Base-by-base conservation (phyloP, 148 eudicot species). In the Rhododendron henanense region DNA sequence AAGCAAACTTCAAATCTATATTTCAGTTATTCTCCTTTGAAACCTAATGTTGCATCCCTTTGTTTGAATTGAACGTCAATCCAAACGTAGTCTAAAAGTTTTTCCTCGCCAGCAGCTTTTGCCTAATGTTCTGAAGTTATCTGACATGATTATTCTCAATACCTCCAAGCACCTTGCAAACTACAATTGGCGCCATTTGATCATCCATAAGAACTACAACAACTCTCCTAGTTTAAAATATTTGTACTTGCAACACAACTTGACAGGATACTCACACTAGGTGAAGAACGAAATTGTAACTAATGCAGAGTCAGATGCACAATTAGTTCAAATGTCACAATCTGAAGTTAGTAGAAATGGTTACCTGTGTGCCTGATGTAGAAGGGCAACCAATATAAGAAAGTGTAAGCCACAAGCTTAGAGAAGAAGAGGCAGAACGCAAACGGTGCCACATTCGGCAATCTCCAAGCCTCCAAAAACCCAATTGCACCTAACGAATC, bases 361-460 rank as follows among this genome's bases (percentile, higher is more conserved):
- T 37, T 93, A 96, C 99, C 99, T 87, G 99, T 95, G 88, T 96
- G 93, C 87, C 94, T 93, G 37, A 95, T 91, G 89, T 97, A 97
- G 88, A 97, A 97, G 47, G 99, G 99, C 88, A 97, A 78, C 99
- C 99, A 97, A 86, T 97, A 97, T 48, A 97, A 89, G 91, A 97
- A 97, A 1, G 99, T 97, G 89, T 97, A 97, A 15, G 98, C 98
- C 83, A 97, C 99, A 73, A 97, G 99, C 95, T 97, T 97, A 51
- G 98, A 94, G 90, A 97, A 97, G 87, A 97, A 97, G 71, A 97
- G 90, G 86, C 96, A 95, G 81, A 95, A 88, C 1, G 99, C 97
- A 86, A 91, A 97, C 1, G 98, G 87, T 13, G 94, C 98, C 81
- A 95, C 99, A 39, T 94, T 93, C 0, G 99, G 99, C 84, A 97